A percentile compares a stretch with the other conserved stretches of the same genome.
Evolutionary conservation across 2,329 filamentous ascomycete species (phyloP).

Genomic region (Colletotrichum chlorophyti): DNA sequence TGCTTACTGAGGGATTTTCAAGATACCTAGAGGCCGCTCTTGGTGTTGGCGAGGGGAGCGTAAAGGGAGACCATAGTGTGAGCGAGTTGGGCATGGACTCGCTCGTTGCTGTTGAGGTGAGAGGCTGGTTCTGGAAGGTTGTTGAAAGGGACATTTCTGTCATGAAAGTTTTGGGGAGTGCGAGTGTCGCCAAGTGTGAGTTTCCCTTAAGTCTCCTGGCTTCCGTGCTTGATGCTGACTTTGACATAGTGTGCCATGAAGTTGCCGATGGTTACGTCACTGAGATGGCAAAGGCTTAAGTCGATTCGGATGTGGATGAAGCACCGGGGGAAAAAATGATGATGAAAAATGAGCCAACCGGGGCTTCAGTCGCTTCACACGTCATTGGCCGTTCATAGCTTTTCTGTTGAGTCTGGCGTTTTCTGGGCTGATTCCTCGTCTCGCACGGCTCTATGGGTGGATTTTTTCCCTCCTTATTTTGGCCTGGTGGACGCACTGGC

Average conservation of each 20-base stretch:
- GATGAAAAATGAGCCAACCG: slow-evolving; percentile 27
- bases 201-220: not conserved
- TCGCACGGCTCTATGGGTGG: too few relatives aligned
- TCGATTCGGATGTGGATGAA: too few relatives aligned
- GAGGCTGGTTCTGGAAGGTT: slow-evolving; percentile 55
- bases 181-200: slow-evolving; percentile 31
- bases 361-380: slow-evolving; percentile 54
- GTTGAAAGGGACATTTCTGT: slow-evolving; percentile 51
- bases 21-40: slow-evolving; percentile 31
- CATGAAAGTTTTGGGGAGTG: slow-evolving; percentile 50
- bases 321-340: not conserved
- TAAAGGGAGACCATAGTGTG: slow-evolving; percentile 40
- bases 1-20: slow-evolving; percentile 37
- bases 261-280: slow-evolving; percentile 9
- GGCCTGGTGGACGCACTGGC: too few relatives aligned
- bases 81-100: slow-evolving; percentile 40
- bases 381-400: slow-evolving; percentile 69
- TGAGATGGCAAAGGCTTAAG: slow-evolving; percentile 9
- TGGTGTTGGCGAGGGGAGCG: slow-evolving; percentile 31
- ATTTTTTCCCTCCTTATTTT: too few relatives aligned
- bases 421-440: too few relatives aligned
- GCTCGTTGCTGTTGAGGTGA: slow-evolving; percentile 42
- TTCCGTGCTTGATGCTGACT: not conserved
- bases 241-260: slow-evolving; percentile 11
- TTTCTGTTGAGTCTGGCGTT: too few relatives aligned